These are phyloP conservation scores for Pythium periplocum DNA, from an alignment of 352 stramenopile genomes.

Conservation along the genomic window DNA sequence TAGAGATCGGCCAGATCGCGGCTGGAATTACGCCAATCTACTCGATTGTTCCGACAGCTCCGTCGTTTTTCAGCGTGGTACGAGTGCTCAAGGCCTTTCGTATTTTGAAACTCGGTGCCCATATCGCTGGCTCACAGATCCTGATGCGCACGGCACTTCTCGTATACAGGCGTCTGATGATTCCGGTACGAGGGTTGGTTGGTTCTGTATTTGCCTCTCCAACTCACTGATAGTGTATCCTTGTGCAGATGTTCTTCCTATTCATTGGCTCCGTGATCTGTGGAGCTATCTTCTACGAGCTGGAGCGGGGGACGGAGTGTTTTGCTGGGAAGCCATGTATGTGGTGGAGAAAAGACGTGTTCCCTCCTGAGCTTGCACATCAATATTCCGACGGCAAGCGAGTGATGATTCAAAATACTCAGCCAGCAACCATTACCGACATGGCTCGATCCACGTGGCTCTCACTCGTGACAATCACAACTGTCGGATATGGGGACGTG, in stretches of 20 bases:
- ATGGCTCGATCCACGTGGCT: too few relatives aligned
- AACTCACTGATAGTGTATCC: neutral
- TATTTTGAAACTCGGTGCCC: constrained; percentile 63
- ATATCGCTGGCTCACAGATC: constrained; percentile 64
- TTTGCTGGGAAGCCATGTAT: constrained; percentile 10
- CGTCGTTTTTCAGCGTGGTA: constrained; percentile 60
- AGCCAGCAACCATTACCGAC: too few relatives aligned
- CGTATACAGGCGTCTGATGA: constrained; percentile 50
- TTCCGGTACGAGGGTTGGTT: constrained; percentile 34
- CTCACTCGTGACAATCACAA: too few relatives aligned
- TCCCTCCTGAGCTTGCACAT: too few relatives aligned
- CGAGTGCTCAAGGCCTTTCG: constrained; percentile 68
- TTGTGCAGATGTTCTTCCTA: too few relatives aligned
- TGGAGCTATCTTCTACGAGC: constrained; percentile 30
- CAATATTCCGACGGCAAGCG: too few relatives aligned
- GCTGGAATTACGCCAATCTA: constrained; percentile 36
- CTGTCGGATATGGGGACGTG: too few relatives aligned
- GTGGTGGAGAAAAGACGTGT: too few relatives aligned
- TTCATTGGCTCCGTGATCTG: constrained; percentile 31
- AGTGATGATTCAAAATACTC: too few relatives aligned
- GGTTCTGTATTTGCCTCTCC: neutral
- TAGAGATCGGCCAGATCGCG: constrained; percentile 27
- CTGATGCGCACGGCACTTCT: constrained; percentile 46
- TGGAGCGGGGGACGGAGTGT: constrained; percentile 39
- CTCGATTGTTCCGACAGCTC: constrained; percentile 51